phyloP scores from a whole-genome alignment of 1,139 yeast species.

The Pichia sp. region DNA sequence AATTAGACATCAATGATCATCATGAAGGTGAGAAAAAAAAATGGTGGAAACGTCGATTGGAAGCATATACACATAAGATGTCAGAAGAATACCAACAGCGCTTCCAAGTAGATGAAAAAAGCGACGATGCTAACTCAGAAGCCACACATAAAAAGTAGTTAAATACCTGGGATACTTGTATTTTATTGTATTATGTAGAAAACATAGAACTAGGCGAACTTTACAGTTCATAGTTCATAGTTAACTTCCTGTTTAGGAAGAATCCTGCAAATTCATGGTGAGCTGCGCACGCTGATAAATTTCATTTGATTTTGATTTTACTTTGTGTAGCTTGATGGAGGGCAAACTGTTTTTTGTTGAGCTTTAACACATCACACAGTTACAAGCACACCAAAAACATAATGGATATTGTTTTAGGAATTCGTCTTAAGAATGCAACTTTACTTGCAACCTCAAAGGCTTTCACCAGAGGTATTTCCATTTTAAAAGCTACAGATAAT shows the following conservation, averaged over 20 bases:
- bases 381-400: constrained; percentile 2
- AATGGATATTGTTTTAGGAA: constrained; percentile 90
- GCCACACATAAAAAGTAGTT: not conserved
- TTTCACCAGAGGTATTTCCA: constrained; percentile 87
- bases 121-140: not conserved
- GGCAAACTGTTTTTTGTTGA: not conserved
- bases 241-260: not conserved
- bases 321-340: not conserved
- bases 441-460: constrained; percentile 91
- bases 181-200: too few relatives aligned
- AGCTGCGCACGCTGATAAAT: not conserved
- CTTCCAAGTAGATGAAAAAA: not conserved
- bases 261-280: not conserved
- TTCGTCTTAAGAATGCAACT: constrained; percentile 73
- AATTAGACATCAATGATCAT: constrained; percentile 28
- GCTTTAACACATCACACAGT: not conserved
- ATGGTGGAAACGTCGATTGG: constrained; percentile 47
- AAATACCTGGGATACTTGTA: too few relatives aligned
- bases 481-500: constrained; percentile 79
- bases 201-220: too few relatives aligned
- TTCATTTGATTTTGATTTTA: not conserved
- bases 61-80: constrained; percentile 19
- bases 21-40: constrained; percentile 33
- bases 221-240: too few relatives aligned
- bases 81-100: not conserved